Evolutionary conservation across 805 yeast species (phyloP).

Genomic region (Candida vaughaniae): DNA sequence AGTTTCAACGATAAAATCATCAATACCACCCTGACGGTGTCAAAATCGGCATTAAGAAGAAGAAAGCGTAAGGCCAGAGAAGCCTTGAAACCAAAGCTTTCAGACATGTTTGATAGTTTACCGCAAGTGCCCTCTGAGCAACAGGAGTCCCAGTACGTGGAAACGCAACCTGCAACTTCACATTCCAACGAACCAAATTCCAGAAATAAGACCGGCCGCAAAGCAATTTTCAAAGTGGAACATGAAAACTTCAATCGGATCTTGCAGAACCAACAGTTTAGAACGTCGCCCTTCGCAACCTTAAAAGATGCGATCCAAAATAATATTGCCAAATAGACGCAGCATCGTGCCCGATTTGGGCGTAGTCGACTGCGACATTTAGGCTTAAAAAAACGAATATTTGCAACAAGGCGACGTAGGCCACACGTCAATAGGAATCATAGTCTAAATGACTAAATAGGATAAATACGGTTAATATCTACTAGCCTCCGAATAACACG

Average conservation of each 20-base stretch:
- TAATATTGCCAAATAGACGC: too few species aligned
- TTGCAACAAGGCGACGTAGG: too few species aligned
- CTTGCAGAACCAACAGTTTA: constrained; percentile 52
- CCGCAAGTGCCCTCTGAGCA: constrained; percentile 25
- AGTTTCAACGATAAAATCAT: constrained; percentile 32
- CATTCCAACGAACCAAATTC: constrained; percentile 51
- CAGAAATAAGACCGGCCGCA: constrained; percentile 36
- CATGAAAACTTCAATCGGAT: constrained; percentile 57
- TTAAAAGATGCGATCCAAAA: constrained; percentile 51
- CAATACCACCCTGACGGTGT: constrained; percentile 46
- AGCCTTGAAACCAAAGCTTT: constrained; percentile 64
- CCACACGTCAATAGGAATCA: too few species aligned
- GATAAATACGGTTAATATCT: too few species aligned
- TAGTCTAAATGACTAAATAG: too few species aligned
- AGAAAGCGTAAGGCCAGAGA: constrained; percentile 61
- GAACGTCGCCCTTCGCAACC: constrained; percentile 62
- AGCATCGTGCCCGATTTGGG: too few species aligned
- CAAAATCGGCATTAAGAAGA: constrained; percentile 65
- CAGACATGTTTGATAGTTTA: constrained; percentile 57
- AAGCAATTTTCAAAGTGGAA: constrained; percentile 56
- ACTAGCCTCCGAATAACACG: too few species aligned
- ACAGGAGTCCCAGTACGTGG: constrained; percentile 17
- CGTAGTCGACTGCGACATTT: too few species aligned
- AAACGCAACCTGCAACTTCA: constrained; percentile 19
- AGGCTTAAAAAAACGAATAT: too few species aligned